Percentiles rank a stretch among this genome's conserved stretches.
Evolutionary conservation across 768 basidiomycete genomes (phyloP).

Genomic region (Amanita subjunquillea): DNA sequence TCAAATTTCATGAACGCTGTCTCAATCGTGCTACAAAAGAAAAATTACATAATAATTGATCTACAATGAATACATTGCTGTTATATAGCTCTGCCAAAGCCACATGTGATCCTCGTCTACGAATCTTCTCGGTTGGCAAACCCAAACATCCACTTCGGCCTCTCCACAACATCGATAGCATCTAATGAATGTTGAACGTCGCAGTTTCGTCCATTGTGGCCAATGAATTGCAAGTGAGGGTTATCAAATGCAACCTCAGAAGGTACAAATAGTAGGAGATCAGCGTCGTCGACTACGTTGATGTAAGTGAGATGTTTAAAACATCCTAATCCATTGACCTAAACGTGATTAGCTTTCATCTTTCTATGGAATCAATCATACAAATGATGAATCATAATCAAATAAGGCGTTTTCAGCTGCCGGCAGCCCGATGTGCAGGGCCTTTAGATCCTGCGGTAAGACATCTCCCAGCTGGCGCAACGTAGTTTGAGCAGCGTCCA

Average conservation of each 20-base stretch:
- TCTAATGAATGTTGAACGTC: neutral
- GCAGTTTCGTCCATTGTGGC: neutral
- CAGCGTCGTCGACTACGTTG: neutral
- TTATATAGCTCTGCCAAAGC: neutral
- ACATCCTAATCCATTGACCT: neutral
- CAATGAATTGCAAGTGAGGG: neutral
- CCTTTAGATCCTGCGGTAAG: neutral
- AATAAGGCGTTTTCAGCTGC: neutral
- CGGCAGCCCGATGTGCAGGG: neutral
- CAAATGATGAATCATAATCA: neutral
- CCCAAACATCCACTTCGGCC: neutral
- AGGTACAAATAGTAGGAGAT: neutral
- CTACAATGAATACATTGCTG: too few species aligned
- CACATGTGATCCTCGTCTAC: neutral
- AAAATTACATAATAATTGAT: too few species aligned
- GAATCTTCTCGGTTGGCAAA: neutral
- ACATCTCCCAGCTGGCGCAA: neutral
- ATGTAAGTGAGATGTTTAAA: conserved; percentile 2
- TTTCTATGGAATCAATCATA: neutral
- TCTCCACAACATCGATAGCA: neutral
- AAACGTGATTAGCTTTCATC: neutral
- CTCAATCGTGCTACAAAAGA: too few species aligned
- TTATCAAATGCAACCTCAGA: neutral
- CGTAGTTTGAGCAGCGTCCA: neutral
- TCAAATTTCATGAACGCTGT: neutral